Base-by-base conservation (phyloP, 2,329 filamentous ascomycete genomes). In the Aspergillus phoenicis region DNA sequence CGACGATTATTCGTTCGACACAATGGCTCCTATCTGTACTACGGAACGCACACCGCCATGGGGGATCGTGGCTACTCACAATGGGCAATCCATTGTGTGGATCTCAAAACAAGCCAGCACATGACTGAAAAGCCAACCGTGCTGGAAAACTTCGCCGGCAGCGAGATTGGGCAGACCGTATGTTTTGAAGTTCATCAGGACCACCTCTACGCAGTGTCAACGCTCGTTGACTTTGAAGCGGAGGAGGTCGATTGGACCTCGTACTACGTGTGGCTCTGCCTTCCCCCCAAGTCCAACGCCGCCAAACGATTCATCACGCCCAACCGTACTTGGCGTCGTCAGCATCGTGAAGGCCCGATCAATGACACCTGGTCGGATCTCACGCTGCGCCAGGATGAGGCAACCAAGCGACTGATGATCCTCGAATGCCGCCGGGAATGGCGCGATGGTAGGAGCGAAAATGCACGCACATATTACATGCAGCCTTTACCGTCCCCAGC, bases 341-440 rank as follows among this genome's bases (percentile, higher is more conserved):
- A 89, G 53, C 87, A 91, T 66, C 78, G 78, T 28, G 89, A 93
- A 71, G 90, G 90, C 0, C 85, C 88, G 0, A 86, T 92, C 15
- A 89, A 93, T 65, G 87, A 92, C 66, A 84, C 88, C 2, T 93
- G 90, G 89, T 89, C 85, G 0, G 85, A 87, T 60, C 76, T 93
- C 3, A 83, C 83, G 4, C 77, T 93, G 1, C 82, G 85, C 28
- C 80, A 79, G 36, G 85, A 91, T 61, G 86, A 91, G 61, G 67
- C 68, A 10, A 87, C 83, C 0, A 85, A 86, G 1, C 73, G 81
- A 13, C 74, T 90, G 1, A 79, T 84, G 54, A 87, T 91, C 17
- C 75, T 91, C 0, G 90, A 93, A 72, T 84, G 84, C 30, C 82
- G 90, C 13, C 87, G 86, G 28, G 90, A 93, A 72, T 92, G 88